These are phyloP conservation scores for Fragaria vesca DNA, from an alignment of 306 rosid species.

Conservation along the genomic window DNA sequence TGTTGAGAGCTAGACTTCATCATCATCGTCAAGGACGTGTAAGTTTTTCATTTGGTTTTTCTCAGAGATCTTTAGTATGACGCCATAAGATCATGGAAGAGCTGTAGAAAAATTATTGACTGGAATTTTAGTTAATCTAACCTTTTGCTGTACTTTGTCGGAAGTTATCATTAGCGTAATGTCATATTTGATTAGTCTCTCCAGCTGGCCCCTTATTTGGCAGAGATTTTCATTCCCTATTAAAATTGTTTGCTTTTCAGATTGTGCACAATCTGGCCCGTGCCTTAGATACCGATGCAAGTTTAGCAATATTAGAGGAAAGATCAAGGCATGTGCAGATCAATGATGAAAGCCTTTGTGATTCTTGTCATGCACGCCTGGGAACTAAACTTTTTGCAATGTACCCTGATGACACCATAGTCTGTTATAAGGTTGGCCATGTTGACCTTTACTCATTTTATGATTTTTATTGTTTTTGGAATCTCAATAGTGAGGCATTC, in stretches of 20 bases:
- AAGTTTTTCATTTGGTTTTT: slow-evolving; percentile 18
- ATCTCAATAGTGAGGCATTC: neutral
- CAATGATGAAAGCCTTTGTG: slow-evolving; percentile 94
- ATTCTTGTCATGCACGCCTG: slow-evolving; percentile 93
- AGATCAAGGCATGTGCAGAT: slow-evolving; percentile 92
- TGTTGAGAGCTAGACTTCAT: slow-evolving; percentile 93
- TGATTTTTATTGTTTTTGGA: neutral
- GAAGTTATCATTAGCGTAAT: neutral
- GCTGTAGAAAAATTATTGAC: neutral
- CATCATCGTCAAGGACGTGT: slow-evolving; percentile 95
- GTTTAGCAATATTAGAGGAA: slow-evolving; percentile 91
- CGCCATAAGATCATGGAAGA: neutral
- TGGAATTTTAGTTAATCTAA: neutral
- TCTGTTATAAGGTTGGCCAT: slow-evolving; percentile 89
- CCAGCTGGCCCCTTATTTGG: neutral
- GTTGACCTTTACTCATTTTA: slow-evolving; percentile 8
- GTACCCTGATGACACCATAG: slow-evolving; percentile 93
- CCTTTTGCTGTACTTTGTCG: neutral
- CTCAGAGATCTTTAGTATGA: slow-evolving; percentile 8
- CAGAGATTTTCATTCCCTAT: neutral
- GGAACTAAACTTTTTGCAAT: slow-evolving; percentile 97
- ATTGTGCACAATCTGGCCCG: slow-evolving; percentile 82
- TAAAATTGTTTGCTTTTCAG: slow-evolving; percentile 43
- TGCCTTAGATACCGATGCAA: slow-evolving; percentile 86
- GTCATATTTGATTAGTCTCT: neutral